Conservation (phyloP, 2,329 filamentous ascomycete species). For the Colletotrichum sp. region DNA sequence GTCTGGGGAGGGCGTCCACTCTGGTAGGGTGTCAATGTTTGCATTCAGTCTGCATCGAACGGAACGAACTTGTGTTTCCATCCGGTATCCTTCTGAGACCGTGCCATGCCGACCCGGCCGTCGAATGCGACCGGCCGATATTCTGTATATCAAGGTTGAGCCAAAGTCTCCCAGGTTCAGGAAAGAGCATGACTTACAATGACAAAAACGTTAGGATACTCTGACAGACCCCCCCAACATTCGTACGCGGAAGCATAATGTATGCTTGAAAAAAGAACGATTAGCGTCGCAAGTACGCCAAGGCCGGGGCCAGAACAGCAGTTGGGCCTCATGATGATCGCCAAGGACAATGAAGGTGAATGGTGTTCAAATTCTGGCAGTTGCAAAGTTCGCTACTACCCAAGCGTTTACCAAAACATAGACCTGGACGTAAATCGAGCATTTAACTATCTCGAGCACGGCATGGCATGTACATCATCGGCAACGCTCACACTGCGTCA, state of each 20-base stretch:
- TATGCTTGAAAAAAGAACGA: background rate
- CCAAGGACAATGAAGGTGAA: background rate
- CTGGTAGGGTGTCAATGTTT: background rate
- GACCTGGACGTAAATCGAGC: background rate
- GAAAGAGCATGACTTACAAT: background rate
- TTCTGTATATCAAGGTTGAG: background rate
- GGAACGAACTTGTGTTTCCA: background rate
- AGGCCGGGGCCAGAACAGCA: background rate
- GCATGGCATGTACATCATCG: conserved; percentile 74
- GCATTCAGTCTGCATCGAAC: fast-evolving
- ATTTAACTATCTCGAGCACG: conserved; percentile 66
- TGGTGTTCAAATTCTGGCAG: background rate
- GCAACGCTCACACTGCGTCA: conserved; percentile 63
- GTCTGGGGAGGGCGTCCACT: background rate
- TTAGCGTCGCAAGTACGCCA: background rate
- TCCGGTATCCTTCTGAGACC: background rate
- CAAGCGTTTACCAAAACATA: background rate
- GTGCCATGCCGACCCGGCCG: fast-evolving
- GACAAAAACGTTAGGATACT: background rate
- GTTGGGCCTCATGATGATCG: background rate
- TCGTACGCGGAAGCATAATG: background rate
- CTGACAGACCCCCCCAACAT: background rate
- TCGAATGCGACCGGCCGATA: background rate
- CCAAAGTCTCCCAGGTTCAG: background rate
- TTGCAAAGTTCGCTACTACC: too few relatives aligned